These are phyloP conservation scores for Nemania serpens DNA, from an alignment of 2,329 filamentous ascomycete genomes.

Conservation along the genomic window DNA sequence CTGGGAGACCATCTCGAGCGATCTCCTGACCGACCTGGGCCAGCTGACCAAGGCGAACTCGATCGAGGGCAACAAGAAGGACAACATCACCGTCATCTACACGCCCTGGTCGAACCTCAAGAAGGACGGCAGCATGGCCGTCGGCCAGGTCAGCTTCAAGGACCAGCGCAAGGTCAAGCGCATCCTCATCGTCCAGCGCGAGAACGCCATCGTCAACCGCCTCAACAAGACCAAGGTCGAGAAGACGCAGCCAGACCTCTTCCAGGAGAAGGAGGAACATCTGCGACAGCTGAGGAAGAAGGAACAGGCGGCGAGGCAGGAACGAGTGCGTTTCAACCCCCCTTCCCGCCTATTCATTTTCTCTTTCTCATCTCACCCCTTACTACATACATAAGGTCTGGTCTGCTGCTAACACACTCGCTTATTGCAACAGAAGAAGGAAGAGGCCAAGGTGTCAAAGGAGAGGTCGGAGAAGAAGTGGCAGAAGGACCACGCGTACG, in stretches of 20 bases:
- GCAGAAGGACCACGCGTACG: conserved; percentile 97
- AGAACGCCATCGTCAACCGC: conserved; percentile 94
- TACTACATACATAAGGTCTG: too few species aligned
- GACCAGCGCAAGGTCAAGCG: conserved; percentile 84
- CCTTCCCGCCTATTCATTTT: neutral
- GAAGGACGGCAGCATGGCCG: conserved; percentile 95
- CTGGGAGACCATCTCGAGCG: conserved; percentile 81
- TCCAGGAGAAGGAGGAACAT: conserved; percentile 79
- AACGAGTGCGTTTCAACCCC: conserved; percentile 56
- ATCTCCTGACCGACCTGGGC: conserved; percentile 83
- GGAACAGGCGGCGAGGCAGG: conserved; percentile 67
- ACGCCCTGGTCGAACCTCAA: conserved; percentile 96
- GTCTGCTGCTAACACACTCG: conserved; percentile 4
- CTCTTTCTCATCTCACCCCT: neutral
- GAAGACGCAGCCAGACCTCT: conserved; percentile 84
- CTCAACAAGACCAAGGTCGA: conserved; percentile 96
- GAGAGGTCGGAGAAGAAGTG: conserved; percentile 89
- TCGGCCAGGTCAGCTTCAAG: conserved; percentile 93
- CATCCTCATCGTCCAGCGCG: conserved; percentile 76
- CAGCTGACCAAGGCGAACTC: conserved; percentile 98
- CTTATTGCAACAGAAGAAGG: conserved; percentile 65
- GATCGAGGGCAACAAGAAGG: conserved; percentile 99
- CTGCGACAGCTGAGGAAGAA: conserved; percentile 71
- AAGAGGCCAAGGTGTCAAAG: conserved; percentile 73
- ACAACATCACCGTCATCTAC: conserved; percentile 95